Evolutionary conservation across 2,329 filamentous ascomycete species (phyloP).

Genomic region (Apiospora malaysiana): DNA sequence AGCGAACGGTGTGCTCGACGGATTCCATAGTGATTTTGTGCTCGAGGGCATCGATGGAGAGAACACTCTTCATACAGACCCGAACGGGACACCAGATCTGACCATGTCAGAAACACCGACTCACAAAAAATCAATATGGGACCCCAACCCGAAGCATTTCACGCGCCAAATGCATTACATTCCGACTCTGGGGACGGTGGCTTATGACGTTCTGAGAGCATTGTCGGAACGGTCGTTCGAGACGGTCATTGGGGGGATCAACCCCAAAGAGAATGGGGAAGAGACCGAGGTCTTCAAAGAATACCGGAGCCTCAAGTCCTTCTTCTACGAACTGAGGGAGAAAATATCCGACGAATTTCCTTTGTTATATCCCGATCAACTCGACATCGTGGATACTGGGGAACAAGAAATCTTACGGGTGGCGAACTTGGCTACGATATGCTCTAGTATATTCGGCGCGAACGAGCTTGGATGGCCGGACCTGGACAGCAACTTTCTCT

Average conservation of each 20-base stretch:
- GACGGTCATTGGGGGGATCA: slow-evolving; percentile 3
- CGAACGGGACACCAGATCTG: slow-evolving; percentile 18
- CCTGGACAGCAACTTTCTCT: slow-evolving; percentile 39
- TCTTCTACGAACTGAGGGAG: slow-evolving; percentile 38
- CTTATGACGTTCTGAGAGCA: slow-evolving; percentile 40
- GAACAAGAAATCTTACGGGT: slow-evolving; percentile 39
- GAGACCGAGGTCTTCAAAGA: slow-evolving; percentile 40
- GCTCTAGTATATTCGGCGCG: slow-evolving; percentile 41
- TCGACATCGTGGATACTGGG: slow-evolving; percentile 34
- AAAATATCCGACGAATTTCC: slow-evolving; percentile 34
- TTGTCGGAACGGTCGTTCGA: slow-evolving; percentile 42
- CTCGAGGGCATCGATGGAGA: slow-evolving; percentile 24
- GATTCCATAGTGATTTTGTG: slow-evolving; percentile 7
- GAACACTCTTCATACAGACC: slow-evolving; percentile 21
- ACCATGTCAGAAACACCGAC: slow-evolving; percentile 10
- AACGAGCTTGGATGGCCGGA: slow-evolving; percentile 41
- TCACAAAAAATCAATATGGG: slow-evolving; percentile 37
- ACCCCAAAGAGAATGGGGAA: slow-evolving; percentile 11
- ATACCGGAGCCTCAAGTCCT: slow-evolving; percentile 35
- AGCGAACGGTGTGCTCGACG: slow-evolving; percentile 25
- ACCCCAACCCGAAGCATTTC: slow-evolving; percentile 37
- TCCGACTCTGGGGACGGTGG: slow-evolving; percentile 39
- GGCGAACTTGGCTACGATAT: slow-evolving; percentile 40
- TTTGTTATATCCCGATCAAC: slow-evolving; percentile 34
- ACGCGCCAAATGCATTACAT: slow-evolving; percentile 42